These are phyloP conservation scores for Phytophthora chlamydospora DNA, from an alignment of 352 stramenopile species.

Conservation along the genomic window DNA sequence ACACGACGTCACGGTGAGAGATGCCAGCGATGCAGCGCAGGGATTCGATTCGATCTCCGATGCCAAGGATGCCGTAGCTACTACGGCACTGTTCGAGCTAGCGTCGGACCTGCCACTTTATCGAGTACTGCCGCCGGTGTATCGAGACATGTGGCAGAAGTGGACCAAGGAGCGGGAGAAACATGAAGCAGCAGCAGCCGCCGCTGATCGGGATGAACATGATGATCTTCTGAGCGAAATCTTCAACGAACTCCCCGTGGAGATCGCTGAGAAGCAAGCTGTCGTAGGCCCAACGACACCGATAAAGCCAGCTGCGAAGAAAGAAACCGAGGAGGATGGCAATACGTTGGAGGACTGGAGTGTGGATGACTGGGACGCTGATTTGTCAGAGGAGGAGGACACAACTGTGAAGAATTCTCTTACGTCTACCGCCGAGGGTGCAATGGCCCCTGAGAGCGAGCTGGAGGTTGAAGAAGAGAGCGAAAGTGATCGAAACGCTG, in stretches of 20 bases:
- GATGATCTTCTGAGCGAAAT: constrained; percentile 62
- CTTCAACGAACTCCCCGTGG: constrained; percentile 49
- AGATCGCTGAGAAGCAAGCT: constrained; percentile 52
- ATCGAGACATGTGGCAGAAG: constrained; percentile 88
- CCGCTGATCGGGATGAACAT: constrained; percentile 52
- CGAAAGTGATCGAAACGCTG: constrained; percentile 25
- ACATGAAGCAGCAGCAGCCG: constrained; percentile 37
- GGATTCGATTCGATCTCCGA: constrained; percentile 72
- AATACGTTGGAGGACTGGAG: constrained; percentile 55
- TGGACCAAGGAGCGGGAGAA: constrained; percentile 59
- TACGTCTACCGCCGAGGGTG: constrained; percentile 4
- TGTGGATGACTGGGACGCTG: constrained; percentile 78
- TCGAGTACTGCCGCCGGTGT: constrained; percentile 86
- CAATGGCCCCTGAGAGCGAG: background rate
- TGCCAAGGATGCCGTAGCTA: constrained; percentile 80
- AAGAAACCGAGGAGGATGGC: constrained; percentile 2
- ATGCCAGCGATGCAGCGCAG: constrained; percentile 40
- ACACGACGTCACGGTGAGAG: constrained; percentile 44
- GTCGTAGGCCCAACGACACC: constrained; percentile 18
- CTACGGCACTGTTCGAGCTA: constrained; percentile 89
- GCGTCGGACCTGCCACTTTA: constrained; percentile 87
- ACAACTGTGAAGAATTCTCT: constrained; percentile 4
- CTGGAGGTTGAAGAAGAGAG: constrained; percentile 24
- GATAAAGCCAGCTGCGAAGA: constrained; percentile 7
- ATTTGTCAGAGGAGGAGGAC: constrained; percentile 47